These are phyloP conservation scores for Leptographium galeiforme DNA, from an alignment of 2,329 filamentous ascomycete genomes.

Conservation along the genomic window DNA sequence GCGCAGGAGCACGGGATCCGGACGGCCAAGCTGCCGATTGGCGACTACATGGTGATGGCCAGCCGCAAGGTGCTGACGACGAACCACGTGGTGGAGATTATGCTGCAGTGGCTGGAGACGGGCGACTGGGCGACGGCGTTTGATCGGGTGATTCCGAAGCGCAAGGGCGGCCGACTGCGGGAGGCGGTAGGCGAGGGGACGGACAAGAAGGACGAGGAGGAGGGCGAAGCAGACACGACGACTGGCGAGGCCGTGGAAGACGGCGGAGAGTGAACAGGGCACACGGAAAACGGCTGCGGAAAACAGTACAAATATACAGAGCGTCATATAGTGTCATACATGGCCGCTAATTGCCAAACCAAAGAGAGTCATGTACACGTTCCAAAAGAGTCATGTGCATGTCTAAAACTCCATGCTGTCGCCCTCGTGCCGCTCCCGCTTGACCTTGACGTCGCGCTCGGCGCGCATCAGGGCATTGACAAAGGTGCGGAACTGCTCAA, in stretches of 20 bases:
- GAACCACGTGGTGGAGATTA: constrained; percentile 94
- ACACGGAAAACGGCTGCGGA: background rate
- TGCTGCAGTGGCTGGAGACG: constrained; percentile 81
- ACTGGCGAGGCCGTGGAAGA: constrained; percentile 10
- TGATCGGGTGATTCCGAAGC: constrained; percentile 71
- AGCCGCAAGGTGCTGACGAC: constrained; percentile 78
- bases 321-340: no score
- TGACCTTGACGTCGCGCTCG: constrained; percentile 41
- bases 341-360: background rate
- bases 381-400: background rate
- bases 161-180: constrained; percentile 68
- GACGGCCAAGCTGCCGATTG: constrained; percentile 85
- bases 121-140: constrained; percentile 91
- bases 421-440: constrained; percentile 40
- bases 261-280: background rate
- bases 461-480: constrained; percentile 70
- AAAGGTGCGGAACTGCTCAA: constrained; percentile 78
- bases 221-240: no score
- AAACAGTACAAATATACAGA: background rate
- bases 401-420: constrained; percentile 37
- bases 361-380: background rate
- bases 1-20: constrained; percentile 64
- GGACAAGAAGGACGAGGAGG: constrained; percentile 15
- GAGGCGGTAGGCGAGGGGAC: constrained; percentile 10
- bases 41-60: constrained; percentile 86